Conservation (phyloP, 2,329 filamentous ascomycete genomes). For the Dichotomopilus funicola region DNA sequence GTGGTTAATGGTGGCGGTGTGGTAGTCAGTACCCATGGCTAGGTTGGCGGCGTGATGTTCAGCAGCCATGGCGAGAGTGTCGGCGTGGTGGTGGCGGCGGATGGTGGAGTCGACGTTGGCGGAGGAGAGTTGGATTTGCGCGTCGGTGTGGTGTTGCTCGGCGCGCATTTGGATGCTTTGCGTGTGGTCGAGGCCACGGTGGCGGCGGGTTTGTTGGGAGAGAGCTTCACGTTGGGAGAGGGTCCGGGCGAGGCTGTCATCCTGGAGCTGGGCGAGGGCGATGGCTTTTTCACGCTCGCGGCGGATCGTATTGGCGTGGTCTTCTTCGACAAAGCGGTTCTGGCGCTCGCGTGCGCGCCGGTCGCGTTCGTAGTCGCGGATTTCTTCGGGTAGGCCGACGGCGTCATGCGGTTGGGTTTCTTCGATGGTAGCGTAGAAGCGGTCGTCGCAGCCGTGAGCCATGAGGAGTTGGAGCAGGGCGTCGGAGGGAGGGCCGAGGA, state of each 20-base stretch:
- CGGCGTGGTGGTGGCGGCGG: constrained; percentile 18
- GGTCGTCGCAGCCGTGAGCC: constrained; percentile 20
- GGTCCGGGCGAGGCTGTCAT: constrained; percentile 12
- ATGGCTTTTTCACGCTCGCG: constrained; percentile 18
- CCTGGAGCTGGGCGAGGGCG: constrained; percentile 10
- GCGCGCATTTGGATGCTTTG: constrained; percentile 12
- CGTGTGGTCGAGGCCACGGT: constrained; percentile 17
- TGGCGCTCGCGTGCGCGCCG: constrained; percentile 17
- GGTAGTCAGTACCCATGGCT: constrained; percentile 5
- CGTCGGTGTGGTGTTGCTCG: constrained; percentile 15
- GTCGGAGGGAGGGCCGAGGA: constrained; percentile 14
- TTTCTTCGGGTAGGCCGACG: constrained; percentile 21
- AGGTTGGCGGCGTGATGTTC: constrained; percentile 12
- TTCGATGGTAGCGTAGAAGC: constrained; percentile 22
- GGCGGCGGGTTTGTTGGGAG: constrained; percentile 14
- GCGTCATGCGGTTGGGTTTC: constrained; percentile 21
- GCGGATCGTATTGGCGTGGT: constrained; percentile 13
- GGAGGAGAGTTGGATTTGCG: constrained; percentile 13
- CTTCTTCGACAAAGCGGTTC: constrained; percentile 14
- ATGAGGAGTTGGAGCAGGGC: constrained; percentile 17
- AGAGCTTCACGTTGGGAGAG: constrained; percentile 15
- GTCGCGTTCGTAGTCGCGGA: constrained; percentile 19
- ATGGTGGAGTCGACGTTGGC: constrained; percentile 12
- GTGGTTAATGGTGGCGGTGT: constrained; percentile 10
- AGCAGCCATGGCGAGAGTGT: constrained; percentile 14